Base-by-base conservation (phyloP, 768 basidiomycete species). In the Suillus fuscotomentosus region DNA sequence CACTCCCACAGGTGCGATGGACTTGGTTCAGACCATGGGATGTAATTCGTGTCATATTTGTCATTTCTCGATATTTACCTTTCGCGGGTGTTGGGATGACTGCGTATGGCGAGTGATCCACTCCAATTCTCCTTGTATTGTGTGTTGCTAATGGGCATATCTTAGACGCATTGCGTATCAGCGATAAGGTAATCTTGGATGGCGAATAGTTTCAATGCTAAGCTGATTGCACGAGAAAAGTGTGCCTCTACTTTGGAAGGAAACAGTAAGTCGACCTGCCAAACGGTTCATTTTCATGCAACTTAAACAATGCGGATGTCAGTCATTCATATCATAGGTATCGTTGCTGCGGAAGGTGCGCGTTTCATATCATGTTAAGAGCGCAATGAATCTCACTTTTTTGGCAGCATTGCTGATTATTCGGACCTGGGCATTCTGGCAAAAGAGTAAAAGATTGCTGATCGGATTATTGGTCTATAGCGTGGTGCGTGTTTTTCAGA, bases 341-440 rank as follows among this genome's bases (percentile, higher is more conserved):
- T 65, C 45, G 53, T 63, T 27, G 61, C 64, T 20, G 45, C 64
- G 3, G 64, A 65, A 45, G 27, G 64, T 63, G 31, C 22, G 45
- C 36, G 20, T 42, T 42, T 5, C 22, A 3, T 7, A 9, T 20
- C 4, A 45, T 24, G 20, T 39, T 4, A 10, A 6, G 56, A 27
- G 10, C 5, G 24, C 10, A 10, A 17, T 5, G 39, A 10, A 7
- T 20, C 10, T 20, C 48, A 27, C 53, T 27, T 39, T 24, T 24
- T 42, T 3, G 17, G 10, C 48, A 72, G 70, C 45, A 38, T 62
- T 71, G 39, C 60, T 71, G 1, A 3, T 65, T 56, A 27, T 70
- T 17, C 65, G 66, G 53, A 72, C 70, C n/a, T 67, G 65, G 36
- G 70, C 70, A 0, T 72, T 67, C 22, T 71, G 70, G 70, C 53